Base-by-base conservation (phyloP, 164 flowering plant species). In the Magnolia sinica region DNA sequence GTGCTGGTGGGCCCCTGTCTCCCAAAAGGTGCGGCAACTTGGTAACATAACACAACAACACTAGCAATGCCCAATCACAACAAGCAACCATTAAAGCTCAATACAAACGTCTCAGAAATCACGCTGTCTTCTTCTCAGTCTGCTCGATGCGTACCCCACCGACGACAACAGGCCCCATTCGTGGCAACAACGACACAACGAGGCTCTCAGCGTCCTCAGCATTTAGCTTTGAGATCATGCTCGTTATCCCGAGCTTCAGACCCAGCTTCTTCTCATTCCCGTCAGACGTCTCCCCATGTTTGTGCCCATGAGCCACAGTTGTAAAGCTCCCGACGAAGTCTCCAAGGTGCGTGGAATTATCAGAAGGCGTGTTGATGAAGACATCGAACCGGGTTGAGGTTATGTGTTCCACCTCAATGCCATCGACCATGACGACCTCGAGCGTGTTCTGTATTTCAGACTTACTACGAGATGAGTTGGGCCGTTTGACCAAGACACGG, bases 291-390 rank as follows among this genome's bases (percentile, higher is more conserved):
- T 14, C 0, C 16, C 2, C 16, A 9, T 2, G 59, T 37, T 37
- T 5, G 16, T 55, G 59, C 59, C 59, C 59, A 13, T 70, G 73
- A 20, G 73, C 50, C 11, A 50, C 7, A 22, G n/a, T 70, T 14
- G 10, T 11, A n/a, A 70, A 70, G 73, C 73, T 45, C 13, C 73
- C 73, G 2, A 55, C 73, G 19, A 70, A 70, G 55, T 70, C 55
- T 7, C 73, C 73, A 1, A 45, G 24, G 14, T 49, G 22, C 3
- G 73, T 22, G 9, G 14, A 13, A 37, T 37, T 37, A 7, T 52
- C 73, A 10, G 8, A 2, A n/a, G 73, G 52, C n/a, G 23, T 50
- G 1, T 52, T 45, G 58, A 70, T 11, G 24, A 7, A 70, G 24
- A 70, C 27, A 11, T 70, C 58, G 73, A 70, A 70, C 22, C 55